Evolutionary conservation across 768 basidiomycete species (phyloP).

Genomic region (Hypholoma sublateritium): DNA sequence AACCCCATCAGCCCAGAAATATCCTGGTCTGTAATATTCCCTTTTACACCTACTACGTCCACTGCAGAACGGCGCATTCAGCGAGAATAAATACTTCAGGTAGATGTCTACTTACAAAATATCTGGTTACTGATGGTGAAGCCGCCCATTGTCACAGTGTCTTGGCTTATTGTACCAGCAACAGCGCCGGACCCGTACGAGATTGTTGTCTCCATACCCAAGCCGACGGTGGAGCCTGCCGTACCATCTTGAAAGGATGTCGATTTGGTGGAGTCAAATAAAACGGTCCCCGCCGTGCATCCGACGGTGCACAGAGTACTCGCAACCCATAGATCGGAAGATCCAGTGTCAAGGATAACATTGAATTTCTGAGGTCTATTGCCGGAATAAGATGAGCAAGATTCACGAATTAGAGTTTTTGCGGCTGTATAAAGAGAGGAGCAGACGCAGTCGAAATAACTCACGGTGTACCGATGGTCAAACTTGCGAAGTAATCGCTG

Average conservation of each 20-base stretch:
- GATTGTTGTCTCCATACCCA: constrained; percentile 21
- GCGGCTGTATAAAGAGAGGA: no score
- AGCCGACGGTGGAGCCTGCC: neutral
- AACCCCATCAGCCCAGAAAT: constrained; percentile 76
- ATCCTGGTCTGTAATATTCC: constrained; percentile 41
- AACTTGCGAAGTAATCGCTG: constrained; percentile 2
- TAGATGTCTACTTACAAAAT: constrained; percentile 41
- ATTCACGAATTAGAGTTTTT: no score
- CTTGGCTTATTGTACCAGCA: constrained; percentile 49
- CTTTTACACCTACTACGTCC: constrained; percentile 50
- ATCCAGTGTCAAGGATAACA: constrained; percentile 88
- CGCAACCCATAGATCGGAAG: constrained; percentile 87
- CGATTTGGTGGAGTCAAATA: constrained; percentile 37
- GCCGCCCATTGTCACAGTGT: constrained; percentile 65
- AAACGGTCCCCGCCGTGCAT: constrained; percentile 39
- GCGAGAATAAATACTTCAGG: neutral
- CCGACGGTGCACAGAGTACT: constrained; percentile 38
- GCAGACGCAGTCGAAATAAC: neutral
- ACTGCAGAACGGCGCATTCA: constrained; percentile 35
- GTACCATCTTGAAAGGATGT: constrained; percentile 14
- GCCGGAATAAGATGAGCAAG: neutral
- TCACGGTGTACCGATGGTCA: constrained; percentile 6
- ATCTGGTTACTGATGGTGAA: constrained; percentile 57
- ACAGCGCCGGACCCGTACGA: constrained; percentile 74
- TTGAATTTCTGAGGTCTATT: constrained; percentile 66